Base-by-base conservation (phyloP, 2,329 filamentous ascomycete genomes). In the Sarocladium kiliense region DNA sequence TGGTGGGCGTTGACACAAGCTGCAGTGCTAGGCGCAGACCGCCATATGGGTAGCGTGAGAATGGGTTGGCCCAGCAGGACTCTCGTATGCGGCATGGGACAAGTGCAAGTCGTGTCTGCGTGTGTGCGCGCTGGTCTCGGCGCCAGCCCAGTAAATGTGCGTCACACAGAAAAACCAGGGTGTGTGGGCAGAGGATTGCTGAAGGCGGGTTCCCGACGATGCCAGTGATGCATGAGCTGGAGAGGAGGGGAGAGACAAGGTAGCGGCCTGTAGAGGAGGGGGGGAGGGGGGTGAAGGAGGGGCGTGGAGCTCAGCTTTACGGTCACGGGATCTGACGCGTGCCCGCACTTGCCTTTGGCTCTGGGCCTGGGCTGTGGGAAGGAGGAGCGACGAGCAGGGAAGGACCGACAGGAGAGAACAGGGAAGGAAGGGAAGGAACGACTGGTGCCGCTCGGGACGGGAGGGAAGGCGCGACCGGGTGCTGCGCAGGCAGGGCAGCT, bases 151-250 rank as follows among this genome's bases (percentile, higher is more conserved):
- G 36, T 6, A 39, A 49, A 49, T 49, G 27, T 51, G 47, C 47
- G 47, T 51, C 47, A 51, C 27, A 23, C 34, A 9, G 26, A 23
- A 19, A 34, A 27, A 18, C 47, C 11, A 12, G 47, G 47, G 47
- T 51, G 47, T 51, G 47, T 32, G 47, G 14, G 47, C 16, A n/a
- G 10, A 23, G 16, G n/a, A 21, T 10, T 36, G 47, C 26, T 32
- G 47, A 51, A 16, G 26, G 47, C 47, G 30, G 47, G 27, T 23
- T 51, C 27, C 30, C 27, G 47, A 34, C 30, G 30, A 51, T 51
- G 47, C 47, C 47, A 51, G 47, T 51, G 30, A 36, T 51, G 47
- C 47, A 51, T 51, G 47, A 51, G 47, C 47, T 51, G 47, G 47
- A 51, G 47, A 51, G 27, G 18, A 14, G 26, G 26, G 30, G 27